Conservation (phyloP, 2,329 filamentous ascomycete species). For the Hypoxylon sp. region DNA sequence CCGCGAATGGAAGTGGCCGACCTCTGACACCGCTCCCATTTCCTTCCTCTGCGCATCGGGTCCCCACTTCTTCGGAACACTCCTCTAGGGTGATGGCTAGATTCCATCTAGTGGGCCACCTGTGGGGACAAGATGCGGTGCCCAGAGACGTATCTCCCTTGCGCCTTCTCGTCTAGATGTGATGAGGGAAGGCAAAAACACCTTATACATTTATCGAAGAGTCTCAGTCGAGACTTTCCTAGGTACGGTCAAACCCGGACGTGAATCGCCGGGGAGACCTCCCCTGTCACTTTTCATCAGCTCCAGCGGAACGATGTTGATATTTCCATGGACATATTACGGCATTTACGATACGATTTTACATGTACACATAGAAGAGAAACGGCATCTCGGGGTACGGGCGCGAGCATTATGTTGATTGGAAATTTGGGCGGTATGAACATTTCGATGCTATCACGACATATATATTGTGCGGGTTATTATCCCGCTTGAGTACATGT, state of each 20-base stretch:
- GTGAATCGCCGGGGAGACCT: no score
- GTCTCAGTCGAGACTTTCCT: no score
- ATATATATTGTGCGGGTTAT: conserved; percentile 33
- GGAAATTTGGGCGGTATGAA: conserved; percentile 7
- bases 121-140: neutral
- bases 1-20: neutral
- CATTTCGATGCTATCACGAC: conserved; percentile 10
- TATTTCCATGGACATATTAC: conserved; percentile 33
- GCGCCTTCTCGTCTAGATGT: neutral
- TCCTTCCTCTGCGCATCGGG: neutral
- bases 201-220: no score
- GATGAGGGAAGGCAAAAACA: neutral
- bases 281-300: no score
- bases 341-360: conserved; percentile 32
- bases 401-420: conserved; percentile 26
- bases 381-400: conserved; percentile 25
- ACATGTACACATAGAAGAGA: conserved; percentile 27
- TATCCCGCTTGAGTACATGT: neutral
- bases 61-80: neutral
- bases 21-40: neutral
- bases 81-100: neutral
- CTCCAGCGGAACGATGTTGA: neutral
- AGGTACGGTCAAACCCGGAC: no score
- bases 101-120: neutral
- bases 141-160: neutral